A percentile compares a stretch with the other conserved stretches of the same genome.
Evolutionary conservation across 192 early-diverging fungal species (phyloP).

Genomic region (Rhizoclosmatium globosum): DNA sequence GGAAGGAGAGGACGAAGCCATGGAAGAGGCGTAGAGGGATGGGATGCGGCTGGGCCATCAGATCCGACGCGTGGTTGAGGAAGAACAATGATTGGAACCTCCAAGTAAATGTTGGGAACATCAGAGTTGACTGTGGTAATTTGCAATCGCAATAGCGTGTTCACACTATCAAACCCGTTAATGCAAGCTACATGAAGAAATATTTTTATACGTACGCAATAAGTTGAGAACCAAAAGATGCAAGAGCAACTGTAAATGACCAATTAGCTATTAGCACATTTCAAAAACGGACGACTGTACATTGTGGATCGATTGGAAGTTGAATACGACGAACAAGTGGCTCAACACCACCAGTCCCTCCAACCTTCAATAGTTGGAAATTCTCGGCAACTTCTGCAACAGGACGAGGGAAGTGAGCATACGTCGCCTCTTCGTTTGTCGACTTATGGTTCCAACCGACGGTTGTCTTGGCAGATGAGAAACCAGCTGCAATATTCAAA

Average conservation of each 20-base stretch:
- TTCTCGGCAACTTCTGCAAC: background rate
- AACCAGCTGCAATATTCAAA: slow-evolving; percentile 5
- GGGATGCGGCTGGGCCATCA: too few relatives aligned
- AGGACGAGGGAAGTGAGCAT: slow-evolving; percentile 14
- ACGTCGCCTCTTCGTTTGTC: background rate
- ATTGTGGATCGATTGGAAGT: slow-evolving; percentile 13
- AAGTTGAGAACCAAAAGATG: slow-evolving; percentile 3
- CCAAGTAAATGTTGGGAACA: background rate
- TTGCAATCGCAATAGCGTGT: slow-evolving; percentile 7
- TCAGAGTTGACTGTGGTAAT: slow-evolving; percentile 17
- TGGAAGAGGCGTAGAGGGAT: too few relatives aligned
- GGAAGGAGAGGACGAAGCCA: too few relatives aligned
- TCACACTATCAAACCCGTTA: background rate
- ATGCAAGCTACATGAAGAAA: too few relatives aligned
- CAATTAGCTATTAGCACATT: too few relatives aligned
- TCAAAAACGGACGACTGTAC: too few relatives aligned
- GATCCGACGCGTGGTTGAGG: too few relatives aligned
- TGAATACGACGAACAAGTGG: background rate
- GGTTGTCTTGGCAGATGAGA: background rate
- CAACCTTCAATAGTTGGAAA: slow-evolving; percentile 4
- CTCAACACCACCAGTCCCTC: background rate
- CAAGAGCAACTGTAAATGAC: background rate
- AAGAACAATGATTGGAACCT: background rate
- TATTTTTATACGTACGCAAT: background rate
- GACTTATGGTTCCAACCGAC: background rate